Base-by-base conservation (phyloP, 1,284 basidiomycete genomes). In the Xerocomus nothofagi region DNA sequence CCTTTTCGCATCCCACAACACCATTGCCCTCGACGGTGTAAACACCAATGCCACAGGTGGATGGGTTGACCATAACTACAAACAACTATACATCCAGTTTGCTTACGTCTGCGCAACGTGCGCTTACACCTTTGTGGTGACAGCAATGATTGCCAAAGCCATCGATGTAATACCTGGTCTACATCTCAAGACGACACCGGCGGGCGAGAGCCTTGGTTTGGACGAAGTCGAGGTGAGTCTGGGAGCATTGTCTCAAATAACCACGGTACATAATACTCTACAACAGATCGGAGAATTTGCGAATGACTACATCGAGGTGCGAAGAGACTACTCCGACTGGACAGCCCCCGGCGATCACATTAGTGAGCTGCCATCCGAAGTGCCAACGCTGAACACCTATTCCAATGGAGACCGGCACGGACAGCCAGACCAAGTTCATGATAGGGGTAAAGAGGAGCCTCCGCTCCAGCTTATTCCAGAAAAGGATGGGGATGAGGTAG, bases 191-290 rank as follows among this genome's bases (percentile, higher is more conserved):
- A 81, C 84, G 18, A 79, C 80, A 15, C 81, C 83, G 30, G 85
- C 91, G 65, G 89, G 83, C 29, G 92, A 97, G 74, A 80, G 79
- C 49, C 77, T 92, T 45, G 93, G 93, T 43, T 88, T 96, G 80
- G 93, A 98, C 68, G 91, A 90, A 61, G 80, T 83, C 29, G 87
- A 93, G 77, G 86, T 89, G 58, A 57, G 80, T 17, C n/a, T 3
- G 12, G 23, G 17, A 63, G 7, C 8, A 34, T 47, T 36, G 7
- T 32, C 31, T n/a, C 46, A 6, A 11, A 12, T 24, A n/a, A 31
- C 6, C 12, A 30, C 26, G 20, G 4, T 1, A 15, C 11, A 31
- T 43, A 21, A 49, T n/a, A 3, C 2, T 24, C 42, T 24, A 26
- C 11, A 39, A 50, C 56, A 88, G 84, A 85, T 88, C 47, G 87